A percentile compares a stretch with the other conserved stretches of the same genome.
phyloP scores from a whole-genome alignment of 345 rosid genomes.

The Corchorus olitorius region DNA sequence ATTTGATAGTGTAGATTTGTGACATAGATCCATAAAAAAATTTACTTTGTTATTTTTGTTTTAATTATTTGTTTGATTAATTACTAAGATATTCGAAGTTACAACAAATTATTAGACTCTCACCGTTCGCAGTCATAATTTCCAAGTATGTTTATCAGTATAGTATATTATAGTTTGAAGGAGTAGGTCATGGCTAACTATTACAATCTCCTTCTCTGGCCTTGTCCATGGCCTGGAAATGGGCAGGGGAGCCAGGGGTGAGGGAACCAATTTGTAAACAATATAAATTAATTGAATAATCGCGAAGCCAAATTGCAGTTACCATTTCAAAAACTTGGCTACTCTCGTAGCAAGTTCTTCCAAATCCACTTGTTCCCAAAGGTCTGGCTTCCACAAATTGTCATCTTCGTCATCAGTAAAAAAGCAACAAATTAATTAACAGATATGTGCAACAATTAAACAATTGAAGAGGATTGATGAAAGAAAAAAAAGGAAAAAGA shows the following conservation, averaged over 20 bases:
- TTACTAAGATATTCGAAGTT: too few species aligned
- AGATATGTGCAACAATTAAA: background rate
- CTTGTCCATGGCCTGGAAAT: constrained; percentile 64
- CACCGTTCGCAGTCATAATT: constrained; percentile 40
- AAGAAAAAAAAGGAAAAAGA: too few species aligned
- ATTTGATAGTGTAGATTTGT: too few species aligned
- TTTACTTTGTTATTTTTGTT: too few species aligned
- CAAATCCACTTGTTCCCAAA: constrained; percentile 53
- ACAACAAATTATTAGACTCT: background rate
- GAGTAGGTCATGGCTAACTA: constrained; percentile 70
- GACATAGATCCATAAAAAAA: too few species aligned
- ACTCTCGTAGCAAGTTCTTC: constrained; percentile 66
- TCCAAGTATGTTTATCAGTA: constrained; percentile 35
- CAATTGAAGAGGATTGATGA: too few species aligned
- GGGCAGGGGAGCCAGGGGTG: background rate
- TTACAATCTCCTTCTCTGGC: constrained; percentile 75
- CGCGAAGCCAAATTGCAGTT: background rate
- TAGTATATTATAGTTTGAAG: constrained; percentile 36
- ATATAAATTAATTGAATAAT: too few species aligned
- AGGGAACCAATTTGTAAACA: background rate
- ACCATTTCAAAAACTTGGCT: constrained; percentile 59
- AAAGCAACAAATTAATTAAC: background rate
- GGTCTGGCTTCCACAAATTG: constrained; percentile 47
- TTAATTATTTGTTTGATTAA: too few species aligned
- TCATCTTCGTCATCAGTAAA: constrained; percentile 71